Evolutionary conservation across 169 alveolate genomes (phyloP), one percentile per base, ranked within the genome.

Genomic region (Eimeria zaria): DNA sequence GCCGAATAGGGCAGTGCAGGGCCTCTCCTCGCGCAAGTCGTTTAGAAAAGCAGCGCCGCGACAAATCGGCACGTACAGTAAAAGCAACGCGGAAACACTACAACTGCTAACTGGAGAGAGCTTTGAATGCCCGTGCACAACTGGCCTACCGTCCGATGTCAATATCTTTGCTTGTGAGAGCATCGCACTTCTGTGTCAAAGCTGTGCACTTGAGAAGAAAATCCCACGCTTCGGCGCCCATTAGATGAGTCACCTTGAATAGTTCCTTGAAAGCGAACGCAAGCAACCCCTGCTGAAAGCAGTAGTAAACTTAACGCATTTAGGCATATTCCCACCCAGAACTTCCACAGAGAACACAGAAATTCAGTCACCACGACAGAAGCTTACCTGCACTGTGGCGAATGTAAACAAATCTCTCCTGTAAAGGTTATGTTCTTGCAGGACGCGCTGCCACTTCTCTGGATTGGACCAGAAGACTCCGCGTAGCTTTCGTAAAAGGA

Each of bases 141-240:
- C n/a, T 83, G 64, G 41, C 95, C 53, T 71, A 89, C 95, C 78
- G 87, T 44, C 88, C 87, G 20, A 48, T 22, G 71, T 95, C 97
- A 53, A 60, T 36, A 33, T 96, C 97, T 48, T 96, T 96, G 64
- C 85, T 53, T 24, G 96, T 74, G 7, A 96, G 96, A 12, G 97
- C 96, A 41, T 87, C 95, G 69, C 97, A 96, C 22, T 91, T 96
- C 74, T 96, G 96, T 16, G 97, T 96, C 41, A 96, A 78, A 16
- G 96, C 95, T 67, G 97, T 80, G 53, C 97, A 96, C 89, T 96
- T 96, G 46, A 96, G 84, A 44, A 89, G 89, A 44, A 96, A 96
- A 53, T 96, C 97, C 97, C 97, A 96, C 85, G 81, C 97, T 55
- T 89, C 97, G 20, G 95, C 95, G 71, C 97, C 97, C 97, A 96